Evolutionary conservation across 306 rosid genomes (phyloP), one percentile per base, ranked within the genome.

Genomic region (Herpetospermum pedunculosum): DNA sequence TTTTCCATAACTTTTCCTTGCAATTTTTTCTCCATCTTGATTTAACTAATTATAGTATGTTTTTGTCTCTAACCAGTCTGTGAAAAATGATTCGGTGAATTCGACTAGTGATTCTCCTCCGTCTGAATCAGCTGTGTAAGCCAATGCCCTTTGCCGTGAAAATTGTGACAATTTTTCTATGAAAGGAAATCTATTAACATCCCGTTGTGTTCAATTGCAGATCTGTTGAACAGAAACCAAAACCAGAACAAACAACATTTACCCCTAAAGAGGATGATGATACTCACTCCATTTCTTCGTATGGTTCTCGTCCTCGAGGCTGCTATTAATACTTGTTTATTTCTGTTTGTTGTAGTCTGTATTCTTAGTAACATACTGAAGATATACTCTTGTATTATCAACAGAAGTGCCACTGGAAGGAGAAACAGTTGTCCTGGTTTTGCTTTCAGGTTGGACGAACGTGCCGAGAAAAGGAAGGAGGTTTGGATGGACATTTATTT

Each of bases 401-500:
- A 64, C 89, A 91, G 95, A 82, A 86, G 89, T 43, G 76, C 77
- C 9, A 78, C 86, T 21, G 81, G 77, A 2, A 77, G 85, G 73
- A 84, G 79, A 81, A 83, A 77, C 88, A 82, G 81, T 28, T 89
- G 82, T 77, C 75, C 84, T 14, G 90, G 91, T 50, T 89, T 91
- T 84, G 83, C 96, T 74, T 94, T 75, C 86, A 82, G 95, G 80
- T 80, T 89, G 95, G 92, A 88, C 70, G 97, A 94, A 81, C 87
- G 99, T 50, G 99, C 96, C 18, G 99, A 92, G 75, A 94, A 94
- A 76, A 80, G 99, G 80, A 94, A 82, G 84, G 96, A 94, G 99
- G 97, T 94, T 68, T 80, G 40, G 75, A 53, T 37, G 57, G 48
- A 75, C 49, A 76, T 65, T 35, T 78, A 25, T 2, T 8, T 44